A percentile compares a stretch with the other conserved stretches of the same genome.
These are phyloP conservation scores for Hirschioporus abietinus DNA, from an alignment of 768 basidiomycete species.

Conservation along the genomic window DNA sequence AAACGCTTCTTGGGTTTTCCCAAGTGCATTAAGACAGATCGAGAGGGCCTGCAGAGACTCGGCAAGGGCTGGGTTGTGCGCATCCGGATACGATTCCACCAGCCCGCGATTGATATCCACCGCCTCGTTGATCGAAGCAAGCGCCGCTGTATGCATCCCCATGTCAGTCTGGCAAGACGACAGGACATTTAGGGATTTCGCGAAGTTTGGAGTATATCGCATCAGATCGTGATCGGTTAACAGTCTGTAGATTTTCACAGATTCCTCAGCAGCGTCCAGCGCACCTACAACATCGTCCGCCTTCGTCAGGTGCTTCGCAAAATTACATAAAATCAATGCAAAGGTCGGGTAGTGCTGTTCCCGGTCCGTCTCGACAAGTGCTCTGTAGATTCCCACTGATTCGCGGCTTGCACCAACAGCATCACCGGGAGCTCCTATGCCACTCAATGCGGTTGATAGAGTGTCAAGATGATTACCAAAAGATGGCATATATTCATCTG, in stretches of 20 bases:
- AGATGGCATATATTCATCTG: neutral
- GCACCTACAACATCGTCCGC: neutral
- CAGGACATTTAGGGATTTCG: slow-evolving; percentile 7
- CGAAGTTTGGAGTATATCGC: slow-evolving; percentile 6
- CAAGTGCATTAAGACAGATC: neutral
- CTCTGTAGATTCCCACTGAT: slow-evolving; percentile 4
- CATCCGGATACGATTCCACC: neutral
- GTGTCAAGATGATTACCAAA: neutral
- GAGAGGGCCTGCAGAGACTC: neutral
- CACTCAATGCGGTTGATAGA: neutral
- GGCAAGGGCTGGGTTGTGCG: neutral
- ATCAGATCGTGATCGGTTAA: neutral
- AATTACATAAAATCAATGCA: neutral
- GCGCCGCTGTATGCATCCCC: neutral
- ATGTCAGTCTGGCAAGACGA: neutral
- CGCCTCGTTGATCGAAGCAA: neutral
- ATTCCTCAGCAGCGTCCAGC: neutral
- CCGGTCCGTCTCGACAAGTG: neutral
- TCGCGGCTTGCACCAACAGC: slow-evolving; percentile 9
- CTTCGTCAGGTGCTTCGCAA: neutral
- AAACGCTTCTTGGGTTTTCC: slow-evolving; percentile 5
- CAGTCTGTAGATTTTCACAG: neutral
- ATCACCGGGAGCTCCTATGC: neutral
- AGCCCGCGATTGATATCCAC: neutral
- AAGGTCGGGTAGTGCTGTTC: neutral